Percentiles rank a stretch among this genome's conserved stretches.
phyloP scores from a whole-genome alignment of 176 grass and related monocot species.

The Triticum urartu region DNA sequence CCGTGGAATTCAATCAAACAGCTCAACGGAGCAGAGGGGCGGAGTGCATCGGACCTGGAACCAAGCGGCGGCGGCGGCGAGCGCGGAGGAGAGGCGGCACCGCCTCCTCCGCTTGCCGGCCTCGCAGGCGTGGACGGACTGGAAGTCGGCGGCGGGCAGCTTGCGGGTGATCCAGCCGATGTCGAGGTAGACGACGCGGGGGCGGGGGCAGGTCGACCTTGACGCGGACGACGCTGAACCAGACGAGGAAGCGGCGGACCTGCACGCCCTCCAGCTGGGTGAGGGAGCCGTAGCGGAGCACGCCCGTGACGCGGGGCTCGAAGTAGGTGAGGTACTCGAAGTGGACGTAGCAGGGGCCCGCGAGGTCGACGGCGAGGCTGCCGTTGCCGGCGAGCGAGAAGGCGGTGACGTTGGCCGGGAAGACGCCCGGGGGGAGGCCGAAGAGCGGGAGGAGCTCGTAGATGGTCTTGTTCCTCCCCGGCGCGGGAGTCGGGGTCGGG shows the following conservation, averaged over 20 bases:
- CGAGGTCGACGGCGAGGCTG: constrained; percentile 60
- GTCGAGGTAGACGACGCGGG: constrained; percentile 59
- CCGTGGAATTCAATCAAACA: background rate
- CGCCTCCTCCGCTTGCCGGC: background rate
- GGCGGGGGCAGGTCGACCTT: constrained; percentile 76
- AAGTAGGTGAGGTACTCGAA: constrained; percentile 63
- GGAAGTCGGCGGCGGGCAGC: constrained; percentile 55
- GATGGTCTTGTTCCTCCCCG: constrained; percentile 39
- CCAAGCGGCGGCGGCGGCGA: constrained; percentile 37
- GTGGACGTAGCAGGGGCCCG: constrained; percentile 53
- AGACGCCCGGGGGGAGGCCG: constrained; percentile 60
- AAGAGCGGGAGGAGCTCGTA: constrained; percentile 64
- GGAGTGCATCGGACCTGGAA: constrained; percentile 32
- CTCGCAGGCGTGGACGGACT: constrained; percentile 59
- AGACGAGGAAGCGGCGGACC: constrained; percentile 69
- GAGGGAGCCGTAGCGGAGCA: constrained; percentile 60
- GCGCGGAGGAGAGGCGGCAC: constrained; percentile 45
- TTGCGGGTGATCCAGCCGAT: constrained; percentile 75
- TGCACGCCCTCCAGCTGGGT: constrained; percentile 44
- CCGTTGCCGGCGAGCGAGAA: constrained; percentile 58
- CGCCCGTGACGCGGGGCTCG: constrained; percentile 35
- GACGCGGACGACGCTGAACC: constrained; percentile 57
- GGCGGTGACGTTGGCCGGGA: constrained; percentile 59
- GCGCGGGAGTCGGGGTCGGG: background rate
- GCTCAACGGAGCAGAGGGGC: no score